Evolutionary conservation across 2,329 filamentous ascomycete species (phyloP).

Genomic region (Neofusicoccum umdonicola): DNA sequence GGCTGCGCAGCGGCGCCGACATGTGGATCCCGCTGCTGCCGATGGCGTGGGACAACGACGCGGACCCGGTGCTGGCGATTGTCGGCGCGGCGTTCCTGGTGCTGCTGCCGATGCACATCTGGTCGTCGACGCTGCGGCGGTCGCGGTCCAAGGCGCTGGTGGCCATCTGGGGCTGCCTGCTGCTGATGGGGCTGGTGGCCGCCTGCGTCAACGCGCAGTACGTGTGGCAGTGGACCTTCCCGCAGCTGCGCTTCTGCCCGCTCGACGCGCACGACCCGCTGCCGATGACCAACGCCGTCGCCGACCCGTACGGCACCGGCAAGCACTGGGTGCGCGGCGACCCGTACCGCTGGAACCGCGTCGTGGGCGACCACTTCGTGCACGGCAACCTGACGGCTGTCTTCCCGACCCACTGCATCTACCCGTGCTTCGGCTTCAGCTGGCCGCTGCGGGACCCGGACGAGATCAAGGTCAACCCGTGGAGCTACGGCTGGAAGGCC

Average conservation of each 20-base stretch:
- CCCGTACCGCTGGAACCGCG: too few species aligned
- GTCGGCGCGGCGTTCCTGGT: background rate
- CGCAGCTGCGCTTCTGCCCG: background rate
- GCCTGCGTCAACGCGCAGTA: background rate
- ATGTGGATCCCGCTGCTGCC: background rate
- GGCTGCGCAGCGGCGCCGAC: too few species aligned
- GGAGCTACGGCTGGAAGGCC: too few species aligned
- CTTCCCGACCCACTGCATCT: too few species aligned
- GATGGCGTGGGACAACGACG: background rate
- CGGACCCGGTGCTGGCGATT: background rate
- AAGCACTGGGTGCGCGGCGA: too few species aligned
- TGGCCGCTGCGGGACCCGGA: too few species aligned
- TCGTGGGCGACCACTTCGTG: too few species aligned
- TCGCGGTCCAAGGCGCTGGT: background rate
- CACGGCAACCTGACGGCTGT: too few species aligned
- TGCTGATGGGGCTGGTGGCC: background rate
- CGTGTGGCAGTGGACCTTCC: background rate
- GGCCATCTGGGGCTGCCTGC: background rate
- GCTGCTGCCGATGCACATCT: background rate
- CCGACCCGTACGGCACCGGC: too few species aligned
- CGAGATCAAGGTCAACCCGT: too few species aligned
- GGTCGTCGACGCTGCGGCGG: background rate
- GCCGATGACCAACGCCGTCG: background rate
- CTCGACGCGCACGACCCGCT: background rate
- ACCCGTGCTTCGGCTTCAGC: too few species aligned